Percentiles rank a stretch among this genome's conserved stretches.
These are phyloP conservation scores for Venturia pyrina DNA, from an alignment of 2,329 filamentous ascomycete genomes.

Conservation along the genomic window DNA sequence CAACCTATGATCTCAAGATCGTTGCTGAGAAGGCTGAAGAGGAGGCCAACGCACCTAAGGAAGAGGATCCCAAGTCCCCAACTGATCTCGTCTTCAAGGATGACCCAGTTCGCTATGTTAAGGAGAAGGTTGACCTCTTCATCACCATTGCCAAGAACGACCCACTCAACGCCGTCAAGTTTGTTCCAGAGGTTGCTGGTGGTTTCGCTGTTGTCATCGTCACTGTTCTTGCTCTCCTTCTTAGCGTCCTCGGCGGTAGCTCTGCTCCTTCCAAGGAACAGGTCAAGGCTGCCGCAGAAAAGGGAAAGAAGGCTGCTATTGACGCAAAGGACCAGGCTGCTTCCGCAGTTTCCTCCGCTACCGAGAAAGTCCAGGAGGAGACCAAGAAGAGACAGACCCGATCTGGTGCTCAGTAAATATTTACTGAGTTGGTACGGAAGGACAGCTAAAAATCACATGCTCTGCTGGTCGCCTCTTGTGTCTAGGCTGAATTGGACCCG, in stretches of 20 bases:
- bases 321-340: slow-evolving; percentile 60
- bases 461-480: not conserved
- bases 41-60: slow-evolving; percentile 70
- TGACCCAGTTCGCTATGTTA: slow-evolving; percentile 77
- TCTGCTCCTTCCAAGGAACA: slow-evolving; percentile 52
- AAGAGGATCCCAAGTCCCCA: slow-evolving; percentile 52
- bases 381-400: slow-evolving; percentile 44
- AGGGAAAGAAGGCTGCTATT: slow-evolving; percentile 62
- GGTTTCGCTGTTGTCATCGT: slow-evolving; percentile 62
- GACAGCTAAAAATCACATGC: not conserved
- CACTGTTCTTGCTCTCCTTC: slow-evolving; percentile 60
- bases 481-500: not conserved
- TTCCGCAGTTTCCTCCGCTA: slow-evolving; percentile 48
- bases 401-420: slow-evolving; percentile 1
- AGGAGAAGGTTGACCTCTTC: slow-evolving; percentile 91
- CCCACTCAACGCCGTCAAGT: slow-evolving; percentile 74
- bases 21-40: slow-evolving; percentile 71
- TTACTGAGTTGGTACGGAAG: not conserved
- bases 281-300: slow-evolving; percentile 62
- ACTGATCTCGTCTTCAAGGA: slow-evolving; percentile 77
- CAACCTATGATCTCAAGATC: slow-evolving; percentile 86
- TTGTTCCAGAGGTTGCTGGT: slow-evolving; percentile 84
- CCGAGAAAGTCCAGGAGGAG: slow-evolving; percentile 67
- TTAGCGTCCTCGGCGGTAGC: slow-evolving; percentile 54
- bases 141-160: slow-evolving; percentile 72